phyloP scores from a whole-genome alignment of 2,329 filamentous ascomycete species.

The Alternaria burnsii region DNA sequence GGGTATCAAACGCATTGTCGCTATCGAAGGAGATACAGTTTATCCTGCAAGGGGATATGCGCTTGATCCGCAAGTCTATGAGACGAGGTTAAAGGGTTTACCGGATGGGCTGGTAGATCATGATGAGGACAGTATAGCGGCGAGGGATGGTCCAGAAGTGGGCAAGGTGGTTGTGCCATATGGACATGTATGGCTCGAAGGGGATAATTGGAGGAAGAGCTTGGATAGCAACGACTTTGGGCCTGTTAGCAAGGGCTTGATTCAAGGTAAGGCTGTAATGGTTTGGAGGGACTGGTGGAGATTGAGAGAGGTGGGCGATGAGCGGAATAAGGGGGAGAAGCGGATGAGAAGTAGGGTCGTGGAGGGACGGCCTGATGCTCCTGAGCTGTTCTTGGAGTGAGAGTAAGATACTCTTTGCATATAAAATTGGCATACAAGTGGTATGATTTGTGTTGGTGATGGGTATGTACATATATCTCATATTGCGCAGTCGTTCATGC shows the following conservation, averaged over 20 bases:
- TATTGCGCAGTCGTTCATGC: neutral
- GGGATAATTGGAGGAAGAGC: slow-evolving; percentile 78
- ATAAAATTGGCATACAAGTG: neutral
- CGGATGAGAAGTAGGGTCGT: slow-evolving; percentile 55
- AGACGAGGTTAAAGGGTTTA: slow-evolving; percentile 27
- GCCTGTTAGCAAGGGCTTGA: slow-evolving; percentile 76
- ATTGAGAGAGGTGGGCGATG: slow-evolving; percentile 61
- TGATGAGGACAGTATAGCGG: slow-evolving; percentile 26
- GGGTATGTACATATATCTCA: slow-evolving; percentile 16
- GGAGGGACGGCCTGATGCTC: slow-evolving; percentile 37
- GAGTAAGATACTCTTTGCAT: neutral
- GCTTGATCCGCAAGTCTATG: slow-evolving; percentile 41
- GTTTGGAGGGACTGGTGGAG: slow-evolving; percentile 66
- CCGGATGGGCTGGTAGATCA: slow-evolving; percentile 41
- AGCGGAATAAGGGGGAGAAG: slow-evolving; percentile 59
- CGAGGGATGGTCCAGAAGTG: slow-evolving; percentile 13
- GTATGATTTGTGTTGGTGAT: neutral
- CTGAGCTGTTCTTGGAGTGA: slow-evolving; percentile 36
- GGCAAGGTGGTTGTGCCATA: slow-evolving; percentile 70
- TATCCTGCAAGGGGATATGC: slow-evolving; percentile 57
- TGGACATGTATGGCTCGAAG: slow-evolving; percentile 95
- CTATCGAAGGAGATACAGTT: slow-evolving; percentile 79
- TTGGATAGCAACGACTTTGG: slow-evolving; percentile 92
- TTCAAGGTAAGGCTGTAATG: slow-evolving; percentile 77
- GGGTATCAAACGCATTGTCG: slow-evolving; percentile 84